Evolutionary conservation across 768 basidiomycete genomes (phyloP).

Genomic region (Tricholoma furcatifolium): DNA sequence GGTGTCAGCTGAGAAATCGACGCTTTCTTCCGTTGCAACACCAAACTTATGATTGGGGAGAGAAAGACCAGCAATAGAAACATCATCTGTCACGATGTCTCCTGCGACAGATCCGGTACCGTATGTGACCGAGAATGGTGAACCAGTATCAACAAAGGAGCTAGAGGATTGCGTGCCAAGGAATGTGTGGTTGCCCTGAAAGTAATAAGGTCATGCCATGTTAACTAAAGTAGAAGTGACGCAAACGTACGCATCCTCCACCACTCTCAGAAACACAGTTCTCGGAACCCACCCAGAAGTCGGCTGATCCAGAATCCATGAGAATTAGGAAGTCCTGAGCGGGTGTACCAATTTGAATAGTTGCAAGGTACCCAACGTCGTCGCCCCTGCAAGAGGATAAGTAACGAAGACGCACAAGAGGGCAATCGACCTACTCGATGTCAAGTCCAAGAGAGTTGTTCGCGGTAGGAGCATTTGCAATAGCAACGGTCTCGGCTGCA

Average conservation of each 20-base stretch:
- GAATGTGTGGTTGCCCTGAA: constrained; percentile 60
- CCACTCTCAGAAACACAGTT: constrained; percentile 44
- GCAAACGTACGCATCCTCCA: constrained; percentile 37
- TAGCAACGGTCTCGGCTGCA: constrained; percentile 32
- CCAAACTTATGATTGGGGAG: constrained; percentile 67
- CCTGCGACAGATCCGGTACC: constrained; percentile 72
- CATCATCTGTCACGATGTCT: constrained; percentile 57
- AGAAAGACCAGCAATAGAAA: constrained; percentile 60
- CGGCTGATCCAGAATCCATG: constrained; percentile 72
- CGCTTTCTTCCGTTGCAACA: constrained; percentile 55
- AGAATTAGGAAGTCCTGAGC: constrained; percentile 53
- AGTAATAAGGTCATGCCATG: neutral
- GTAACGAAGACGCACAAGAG: neutral
- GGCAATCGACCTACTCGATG: constrained; percentile 53
- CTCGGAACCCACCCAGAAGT: constrained; percentile 64
- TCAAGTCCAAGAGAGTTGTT: constrained; percentile 62
- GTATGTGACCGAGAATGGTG: constrained; percentile 61
- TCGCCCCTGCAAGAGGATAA: constrained; percentile 27
- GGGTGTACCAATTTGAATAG: constrained; percentile 67
- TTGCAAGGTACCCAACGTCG: constrained; percentile 54
- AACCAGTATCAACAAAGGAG: constrained; percentile 53
- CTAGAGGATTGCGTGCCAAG: constrained; percentile 63
- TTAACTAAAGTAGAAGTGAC: neutral
- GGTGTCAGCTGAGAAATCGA: constrained; percentile 51
- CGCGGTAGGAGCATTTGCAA: constrained; percentile 34